Evolutionary conservation across 805 yeast species (phyloP), one percentile per base, ranked within the genome.

Genomic region (Priceomyces fermenticarens): DNA sequence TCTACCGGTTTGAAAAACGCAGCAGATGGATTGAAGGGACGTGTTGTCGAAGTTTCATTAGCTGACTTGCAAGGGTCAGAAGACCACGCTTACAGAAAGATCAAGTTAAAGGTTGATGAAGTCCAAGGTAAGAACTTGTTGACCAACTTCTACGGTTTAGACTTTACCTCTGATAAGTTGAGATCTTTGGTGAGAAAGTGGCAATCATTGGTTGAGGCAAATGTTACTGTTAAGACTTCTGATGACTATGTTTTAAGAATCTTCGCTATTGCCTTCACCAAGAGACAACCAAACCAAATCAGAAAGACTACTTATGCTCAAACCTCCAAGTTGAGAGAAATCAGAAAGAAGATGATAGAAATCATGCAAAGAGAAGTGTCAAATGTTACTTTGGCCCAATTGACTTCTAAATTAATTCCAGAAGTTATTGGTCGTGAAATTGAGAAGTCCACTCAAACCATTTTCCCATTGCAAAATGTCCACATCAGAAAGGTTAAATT

Each of bases 81-180:
- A 80, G 96, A 88, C 79, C 95, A 88, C 81, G 82, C 96, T 52
- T 83, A 82, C 86, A 90, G 93, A 81, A 88, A 88, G 77, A 77
- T 89, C 68, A 86, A 84, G 75, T 85, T 89, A 76, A 88, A 96
- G 77, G 93, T 89, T 60, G 96, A 89, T 66, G 97, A 89, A 77
- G 95, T 89, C 60, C 96, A 89, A 78, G 97, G 96, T 75, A 86
- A 87, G 80, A 87, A 88, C 83, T 80, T 88, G 65, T 80, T 89
- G 72, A 89, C 97, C 81, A 88, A 89, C 91, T 89, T 89, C 91
- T 96, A 89, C 82, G 97, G 97, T 66, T 74, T 89, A 75, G 93
- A 87, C 80, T 88, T 89, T 83, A 88, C 97, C 66, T 78, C 93
- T 54, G 96, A 89, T 80, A 89, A 89, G 80, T 78, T 88, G 70